These are phyloP conservation scores for Sphaerulina vaccinii DNA, from an alignment of 2,329 filamentous ascomycete species.

Conservation along the genomic window DNA sequence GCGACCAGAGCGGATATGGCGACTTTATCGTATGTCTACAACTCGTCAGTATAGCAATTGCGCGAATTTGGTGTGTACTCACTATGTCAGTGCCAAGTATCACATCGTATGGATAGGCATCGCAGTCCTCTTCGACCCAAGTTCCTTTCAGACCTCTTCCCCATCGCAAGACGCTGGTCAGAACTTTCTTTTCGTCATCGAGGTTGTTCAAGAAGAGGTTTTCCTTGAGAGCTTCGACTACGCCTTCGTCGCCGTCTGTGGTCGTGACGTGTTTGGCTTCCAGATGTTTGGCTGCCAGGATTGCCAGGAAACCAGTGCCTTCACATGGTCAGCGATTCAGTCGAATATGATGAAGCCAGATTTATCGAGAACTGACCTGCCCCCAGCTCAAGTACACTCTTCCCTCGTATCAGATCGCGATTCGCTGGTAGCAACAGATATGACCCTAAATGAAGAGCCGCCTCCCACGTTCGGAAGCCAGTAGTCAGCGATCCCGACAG, in stretches of 20 bases:
- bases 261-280: slow-evolving; percentile 60
- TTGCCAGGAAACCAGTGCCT: slow-evolving; percentile 70
- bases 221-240: slow-evolving; percentile 65
- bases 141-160: slow-evolving; percentile 59
- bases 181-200: slow-evolving; percentile 49
- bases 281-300: slow-evolving; percentile 70
- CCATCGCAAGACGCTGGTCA: slow-evolving; percentile 62
- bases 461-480: slow-evolving; percentile 78
- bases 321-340: background rate
- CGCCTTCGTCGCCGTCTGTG: slow-evolving; percentile 72
- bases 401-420: slow-evolving; percentile 50
- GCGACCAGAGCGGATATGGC: slow-evolving; percentile 63
- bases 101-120: slow-evolving; percentile 54
- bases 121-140: slow-evolving; percentile 55
- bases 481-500: slow-evolving; percentile 72
- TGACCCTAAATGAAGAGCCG: slow-evolving; percentile 69
- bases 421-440: slow-evolving; percentile 59
- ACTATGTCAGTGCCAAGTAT: slow-evolving; percentile 73
- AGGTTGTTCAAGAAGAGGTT: slow-evolving; percentile 69
- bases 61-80: slow-evolving; percentile 30
- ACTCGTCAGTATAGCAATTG: slow-evolving; percentile 15
- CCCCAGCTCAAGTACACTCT: slow-evolving; percentile 68
- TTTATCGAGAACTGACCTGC: slow-evolving; percentile 45
- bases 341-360: background rate
- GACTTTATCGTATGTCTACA: slow-evolving; percentile 67